These are phyloP conservation scores for Uronychia binucleata DNA, from an alignment of 73 alveolate genomes.

Conservation along the genomic window DNA sequence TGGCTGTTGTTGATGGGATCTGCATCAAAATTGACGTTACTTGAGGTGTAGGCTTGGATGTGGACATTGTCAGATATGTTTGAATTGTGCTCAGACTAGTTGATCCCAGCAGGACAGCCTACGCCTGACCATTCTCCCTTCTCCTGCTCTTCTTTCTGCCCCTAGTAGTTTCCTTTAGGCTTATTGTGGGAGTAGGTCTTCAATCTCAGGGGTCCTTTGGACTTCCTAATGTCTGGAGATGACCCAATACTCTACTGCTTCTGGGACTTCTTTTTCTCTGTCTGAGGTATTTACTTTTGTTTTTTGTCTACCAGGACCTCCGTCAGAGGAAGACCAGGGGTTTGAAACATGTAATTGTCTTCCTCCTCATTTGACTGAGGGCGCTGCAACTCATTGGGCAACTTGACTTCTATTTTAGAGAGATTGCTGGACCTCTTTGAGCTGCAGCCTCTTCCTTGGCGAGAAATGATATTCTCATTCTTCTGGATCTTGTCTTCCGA, in stretches of 20 bases:
- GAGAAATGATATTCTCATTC: too few relatives aligned
- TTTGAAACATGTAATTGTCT: too few relatives aligned
- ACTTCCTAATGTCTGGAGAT: not conserved
- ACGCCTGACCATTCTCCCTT: too few relatives aligned
- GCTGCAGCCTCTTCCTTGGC: too few relatives aligned
- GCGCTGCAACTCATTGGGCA: too few relatives aligned
- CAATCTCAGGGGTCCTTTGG: not conserved
- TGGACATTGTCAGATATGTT: not conserved
- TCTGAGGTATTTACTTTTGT: too few relatives aligned
- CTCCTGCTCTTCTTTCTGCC: not conserved
- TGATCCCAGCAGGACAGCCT: too few relatives aligned
- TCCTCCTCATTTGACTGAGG: too few relatives aligned
- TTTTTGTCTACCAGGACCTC: too few relatives aligned
- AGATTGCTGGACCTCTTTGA: slow-evolving; percentile 65
- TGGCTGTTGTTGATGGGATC: not conserved
- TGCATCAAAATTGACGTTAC: not conserved
- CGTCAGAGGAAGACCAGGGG: too few relatives aligned
- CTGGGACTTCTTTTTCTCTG: not conserved
- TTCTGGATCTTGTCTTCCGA: too few relatives aligned
- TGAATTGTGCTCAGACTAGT: not conserved
- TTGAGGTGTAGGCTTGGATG: not conserved
- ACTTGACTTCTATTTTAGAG: slow-evolving; percentile 38
- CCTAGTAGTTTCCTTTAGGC: not conserved
- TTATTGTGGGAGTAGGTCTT: not conserved
- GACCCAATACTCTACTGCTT: not conserved